These are phyloP conservation scores for Rhododendron simsii DNA, from an alignment of 148 eudicot genomes.

Conservation along the genomic window DNA sequence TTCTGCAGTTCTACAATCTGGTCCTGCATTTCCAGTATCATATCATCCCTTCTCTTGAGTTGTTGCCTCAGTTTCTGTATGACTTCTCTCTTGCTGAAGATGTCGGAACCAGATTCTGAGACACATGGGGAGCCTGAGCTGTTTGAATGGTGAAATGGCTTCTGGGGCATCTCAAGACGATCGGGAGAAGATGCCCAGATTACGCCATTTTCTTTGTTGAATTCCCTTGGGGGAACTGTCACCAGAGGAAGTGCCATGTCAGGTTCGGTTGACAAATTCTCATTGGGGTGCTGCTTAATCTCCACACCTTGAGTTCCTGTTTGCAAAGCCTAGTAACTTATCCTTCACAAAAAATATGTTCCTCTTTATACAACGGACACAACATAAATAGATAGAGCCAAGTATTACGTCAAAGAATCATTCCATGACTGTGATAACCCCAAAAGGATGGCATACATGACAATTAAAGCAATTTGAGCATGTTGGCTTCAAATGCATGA, in stretches of 20 bases:
- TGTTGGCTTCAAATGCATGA: not conserved
- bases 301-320: slow-evolving; percentile 52
- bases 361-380: not conserved
- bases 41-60: slow-evolving; percentile 86
- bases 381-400: not conserved
- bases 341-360: not conserved
- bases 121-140: slow-evolving; percentile 84
- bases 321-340: slow-evolving; percentile 12
- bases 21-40: slow-evolving; percentile 94
- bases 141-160: slow-evolving; percentile 75
- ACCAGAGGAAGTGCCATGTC: slow-evolving; percentile 72
- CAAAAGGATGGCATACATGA: not conserved
- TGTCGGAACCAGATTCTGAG: slow-evolving; percentile 92
- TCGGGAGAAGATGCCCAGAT: slow-evolving; percentile 89
- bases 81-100: slow-evolving; percentile 89
- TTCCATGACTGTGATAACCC: not conserved
- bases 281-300: slow-evolving; percentile 44
- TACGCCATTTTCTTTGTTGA: slow-evolving; percentile 54
- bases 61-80: slow-evolving; percentile 93
- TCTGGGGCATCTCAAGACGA: slow-evolving; percentile 76
- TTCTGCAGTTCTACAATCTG: slow-evolving; percentile 78
- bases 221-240: slow-evolving; percentile 61
- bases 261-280: slow-evolving; percentile 47
- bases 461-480: not conserved
- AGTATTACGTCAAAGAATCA: not conserved